phyloP scores from a whole-genome alignment of 345 rosid species.

The Bruguiera gymnorhiza region DNA sequence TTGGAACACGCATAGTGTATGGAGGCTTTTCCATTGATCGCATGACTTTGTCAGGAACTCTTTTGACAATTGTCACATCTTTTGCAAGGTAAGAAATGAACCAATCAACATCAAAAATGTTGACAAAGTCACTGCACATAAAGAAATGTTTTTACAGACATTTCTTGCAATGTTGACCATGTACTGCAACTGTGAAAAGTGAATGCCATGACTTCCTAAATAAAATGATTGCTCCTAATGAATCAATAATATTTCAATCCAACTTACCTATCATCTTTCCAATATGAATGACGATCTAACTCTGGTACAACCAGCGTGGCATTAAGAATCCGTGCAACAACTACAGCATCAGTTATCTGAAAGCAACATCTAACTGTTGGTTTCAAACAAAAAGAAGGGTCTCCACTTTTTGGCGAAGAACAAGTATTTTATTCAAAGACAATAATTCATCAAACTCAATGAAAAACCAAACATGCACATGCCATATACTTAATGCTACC shows the following conservation, averaged over 20 bases:
- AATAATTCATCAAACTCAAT: background rate
- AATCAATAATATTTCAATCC: constrained; percentile 10
- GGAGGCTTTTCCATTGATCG: constrained; percentile 96
- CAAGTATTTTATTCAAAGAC: background rate
- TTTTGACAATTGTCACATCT: constrained; percentile 89
- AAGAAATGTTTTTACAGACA: constrained; percentile 9
- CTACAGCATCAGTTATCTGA: constrained; percentile 98
- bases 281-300: constrained; percentile 92
- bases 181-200: background rate
- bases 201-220: background rate
- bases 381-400: constrained; percentile 4
- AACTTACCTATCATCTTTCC: constrained; percentile 92
- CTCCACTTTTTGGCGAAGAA: background rate
- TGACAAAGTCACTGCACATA: constrained; percentile 78
- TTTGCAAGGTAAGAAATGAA: constrained; percentile 84
- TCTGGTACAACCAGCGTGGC: constrained; percentile 93
- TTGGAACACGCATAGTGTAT: constrained; percentile 93
- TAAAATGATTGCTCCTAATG: background rate
- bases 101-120: constrained; percentile 87
- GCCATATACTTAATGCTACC: background rate
- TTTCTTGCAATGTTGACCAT: background rate
- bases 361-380: constrained; percentile 12
- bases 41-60: constrained; percentile 92
- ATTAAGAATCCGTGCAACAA: constrained; percentile 89
- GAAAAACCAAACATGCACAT: constrained; percentile 1